Evolutionary conservation across 768 basidiomycete species (phyloP), one percentile per base, ranked within the genome.

Genomic region (Floccularia luteovirens): DNA sequence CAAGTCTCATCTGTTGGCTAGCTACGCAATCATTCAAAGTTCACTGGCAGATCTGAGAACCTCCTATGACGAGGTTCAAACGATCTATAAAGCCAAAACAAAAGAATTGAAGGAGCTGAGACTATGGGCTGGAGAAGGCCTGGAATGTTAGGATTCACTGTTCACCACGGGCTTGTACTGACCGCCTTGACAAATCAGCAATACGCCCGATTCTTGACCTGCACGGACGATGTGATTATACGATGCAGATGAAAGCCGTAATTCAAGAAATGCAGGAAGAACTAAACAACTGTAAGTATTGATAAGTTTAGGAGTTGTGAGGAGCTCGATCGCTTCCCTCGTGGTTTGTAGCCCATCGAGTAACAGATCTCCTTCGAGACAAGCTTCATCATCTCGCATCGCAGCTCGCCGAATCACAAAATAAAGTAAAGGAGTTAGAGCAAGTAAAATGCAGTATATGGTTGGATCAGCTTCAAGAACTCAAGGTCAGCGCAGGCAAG

Each of bases 341-440:
- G 2, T 27, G 25, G n/a, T 3, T 30, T 20, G 14, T 34, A 69
- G 65, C 66, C 3, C 54, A 58, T 23, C 56, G 64, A 31, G 63
- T 67, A 4, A 61, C 54, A 2, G 66, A 67, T 30, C 49, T 70
- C 3, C 52, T 67, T 1, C 58, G 66, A 17, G 61, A 65, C 41
- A 67, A 68, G 41, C 51, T 66, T 0, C 56, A 63, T 32, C 45
- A 59, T 34, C 50, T 61, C 13, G 53, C 61, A 1, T 49, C 56
- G 5, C 56, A 61, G 31, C 46, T 67, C 1, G 61, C 59, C 1
- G 62, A 64, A 13, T 34, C 59, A 1, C 58, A 56, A 36, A 50
- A 42, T 4, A 56, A 58, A 3, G 46, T 66, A 14, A 52, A 49
- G 10, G 66, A 66, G n/a, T 52, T 69, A 0, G 67, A 68, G 44